phyloP scores from a whole-genome alignment of 2,329 filamentous ascomycete species.

The Eutypella sp. region DNA sequence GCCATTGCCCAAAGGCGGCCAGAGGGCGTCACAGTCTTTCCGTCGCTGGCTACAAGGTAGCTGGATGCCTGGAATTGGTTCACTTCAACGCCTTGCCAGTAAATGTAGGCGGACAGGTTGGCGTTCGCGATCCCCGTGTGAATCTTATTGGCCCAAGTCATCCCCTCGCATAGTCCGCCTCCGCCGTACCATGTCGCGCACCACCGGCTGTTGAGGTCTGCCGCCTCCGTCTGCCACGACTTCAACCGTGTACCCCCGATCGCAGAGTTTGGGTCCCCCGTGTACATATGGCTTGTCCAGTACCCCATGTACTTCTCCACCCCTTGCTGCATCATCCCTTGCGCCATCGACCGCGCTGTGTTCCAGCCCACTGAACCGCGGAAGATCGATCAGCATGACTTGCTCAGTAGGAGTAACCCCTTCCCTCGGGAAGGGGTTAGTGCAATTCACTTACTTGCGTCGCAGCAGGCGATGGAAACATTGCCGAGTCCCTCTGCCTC shows the following conservation, averaged over 20 bases:
- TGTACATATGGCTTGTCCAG: conserved; percentile 36
- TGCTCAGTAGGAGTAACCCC: neutral
- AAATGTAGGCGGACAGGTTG: conserved; percentile 43
- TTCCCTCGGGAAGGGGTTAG: neutral
- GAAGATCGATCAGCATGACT: neutral
- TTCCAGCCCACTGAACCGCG: conserved; percentile 30
- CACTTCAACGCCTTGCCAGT: conserved; percentile 38
- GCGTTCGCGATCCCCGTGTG: conserved; percentile 38
- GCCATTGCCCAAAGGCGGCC: conserved; percentile 21
- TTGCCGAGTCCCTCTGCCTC: conserved; percentile 30
- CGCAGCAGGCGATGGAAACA: conserved; percentile 39
- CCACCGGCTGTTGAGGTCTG: conserved; percentile 31
- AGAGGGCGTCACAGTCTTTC: conserved; percentile 14
- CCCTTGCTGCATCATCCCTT: conserved; percentile 29
- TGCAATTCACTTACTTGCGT: conserved; percentile 25
- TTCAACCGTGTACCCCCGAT: conserved; percentile 22
- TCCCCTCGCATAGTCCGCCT: conserved; percentile 35
- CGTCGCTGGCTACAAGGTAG: conserved; percentile 24
- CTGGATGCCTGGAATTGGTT: conserved; percentile 22
- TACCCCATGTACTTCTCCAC: conserved; percentile 34
- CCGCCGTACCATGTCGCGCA: conserved; percentile 35
- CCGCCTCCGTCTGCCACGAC: conserved; percentile 44
- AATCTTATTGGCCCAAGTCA: conserved; percentile 29
- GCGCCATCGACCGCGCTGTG: conserved; percentile 30
- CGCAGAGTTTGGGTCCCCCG: conserved; percentile 17